Evolutionary conservation across 1,139 yeast genomes (phyloP).

Genomic region (Suhomyces wounanorum): DNA sequence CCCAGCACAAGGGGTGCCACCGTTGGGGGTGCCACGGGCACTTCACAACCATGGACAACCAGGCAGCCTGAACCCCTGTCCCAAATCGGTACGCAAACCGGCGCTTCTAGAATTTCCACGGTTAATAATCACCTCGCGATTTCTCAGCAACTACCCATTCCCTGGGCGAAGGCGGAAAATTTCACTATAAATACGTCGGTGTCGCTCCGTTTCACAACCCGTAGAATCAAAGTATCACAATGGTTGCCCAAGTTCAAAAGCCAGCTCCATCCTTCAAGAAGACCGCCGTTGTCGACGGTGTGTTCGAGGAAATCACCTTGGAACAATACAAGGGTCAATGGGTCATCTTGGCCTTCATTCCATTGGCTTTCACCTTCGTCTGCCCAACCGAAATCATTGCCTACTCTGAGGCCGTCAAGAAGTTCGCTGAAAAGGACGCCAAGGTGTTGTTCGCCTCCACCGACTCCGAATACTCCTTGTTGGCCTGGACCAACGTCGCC

Average conservation of each 20-base stretch:
- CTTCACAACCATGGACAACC: neutral
- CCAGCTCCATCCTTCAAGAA: slow-evolving; percentile 96
- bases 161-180: slow-evolving; percentile 1
- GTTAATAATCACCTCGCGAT: slow-evolving; percentile 15
- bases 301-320: slow-evolving; percentile 89
- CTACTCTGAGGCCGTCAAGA: slow-evolving; percentile 90
- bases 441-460: slow-evolving; percentile 95
- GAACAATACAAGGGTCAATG: slow-evolving; percentile 97
- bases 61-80: neutral
- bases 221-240: slow-evolving; percentile 30
- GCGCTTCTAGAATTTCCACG: slow-evolving; percentile 14
- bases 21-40: neutral
- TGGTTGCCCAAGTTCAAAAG: slow-evolving; percentile 89
- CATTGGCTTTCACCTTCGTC: slow-evolving; percentile 98
- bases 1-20: too few relatives aligned
- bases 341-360: slow-evolving; percentile 95
- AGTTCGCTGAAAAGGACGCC: slow-evolving; percentile 84
- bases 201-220: neutral
- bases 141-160: slow-evolving; percentile 7
- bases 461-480: slow-evolving; percentile 94
- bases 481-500: slow-evolving; percentile 97
- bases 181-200: slow-evolving; percentile 7
- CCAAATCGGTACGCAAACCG: slow-evolving; percentile 1
- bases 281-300: slow-evolving; percentile 96
- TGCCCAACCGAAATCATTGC: slow-evolving; percentile 99